These are phyloP conservation scores for Dactylellina haptotyla DNA, from an alignment of 2,329 filamentous ascomycete genomes.

Conservation along the genomic window DNA sequence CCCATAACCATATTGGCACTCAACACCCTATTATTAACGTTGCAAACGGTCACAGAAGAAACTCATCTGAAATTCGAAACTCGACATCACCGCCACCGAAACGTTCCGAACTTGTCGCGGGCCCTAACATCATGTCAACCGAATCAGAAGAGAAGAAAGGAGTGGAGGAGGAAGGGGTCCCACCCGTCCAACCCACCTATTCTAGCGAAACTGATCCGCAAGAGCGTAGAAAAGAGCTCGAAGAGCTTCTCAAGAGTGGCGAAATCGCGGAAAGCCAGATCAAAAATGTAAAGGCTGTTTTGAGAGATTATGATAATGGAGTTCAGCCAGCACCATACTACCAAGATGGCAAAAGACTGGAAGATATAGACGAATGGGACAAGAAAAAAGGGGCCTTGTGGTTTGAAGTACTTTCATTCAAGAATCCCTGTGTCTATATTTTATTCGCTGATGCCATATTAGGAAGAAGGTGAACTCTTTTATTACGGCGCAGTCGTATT, in stretches of 20 bases:
- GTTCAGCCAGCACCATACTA: slow-evolving; percentile 23
- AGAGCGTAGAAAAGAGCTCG: slow-evolving; percentile 27
- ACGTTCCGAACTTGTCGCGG: not conserved
- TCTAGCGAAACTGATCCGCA: slow-evolving; percentile 26
- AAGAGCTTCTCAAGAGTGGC: slow-evolving; percentile 37
- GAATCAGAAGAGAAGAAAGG: slow-evolving; percentile 21
- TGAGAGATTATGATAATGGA: slow-evolving; percentile 30
- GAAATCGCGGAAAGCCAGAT: slow-evolving; percentile 34
- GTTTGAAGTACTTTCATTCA: slow-evolving; percentile 36
- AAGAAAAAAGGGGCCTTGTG: slow-evolving; percentile 21
- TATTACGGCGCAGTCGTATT: slow-evolving; percentile 26
- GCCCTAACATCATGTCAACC: slow-evolving; percentile 28
- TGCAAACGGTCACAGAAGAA: not conserved
- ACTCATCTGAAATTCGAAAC: not conserved
- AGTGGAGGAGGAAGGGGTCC: slow-evolving; percentile 23
- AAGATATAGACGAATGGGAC: slow-evolving; percentile 28
- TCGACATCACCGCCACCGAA: not conserved
- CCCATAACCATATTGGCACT: not conserved
- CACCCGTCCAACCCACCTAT: slow-evolving; percentile 24
- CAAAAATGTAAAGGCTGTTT: slow-evolving; percentile 34
- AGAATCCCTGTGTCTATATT: slow-evolving; percentile 22
- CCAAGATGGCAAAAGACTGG: slow-evolving; percentile 29
- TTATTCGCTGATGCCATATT: slow-evolving; percentile 28
- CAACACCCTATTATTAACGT: not conserved
- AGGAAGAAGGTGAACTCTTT: slow-evolving; percentile 35